A percentile compares a stretch with the other conserved stretches of the same genome.
phyloP scores from a whole-genome alignment of 129 eudicot genomes.

The Silybum marianum region DNA sequence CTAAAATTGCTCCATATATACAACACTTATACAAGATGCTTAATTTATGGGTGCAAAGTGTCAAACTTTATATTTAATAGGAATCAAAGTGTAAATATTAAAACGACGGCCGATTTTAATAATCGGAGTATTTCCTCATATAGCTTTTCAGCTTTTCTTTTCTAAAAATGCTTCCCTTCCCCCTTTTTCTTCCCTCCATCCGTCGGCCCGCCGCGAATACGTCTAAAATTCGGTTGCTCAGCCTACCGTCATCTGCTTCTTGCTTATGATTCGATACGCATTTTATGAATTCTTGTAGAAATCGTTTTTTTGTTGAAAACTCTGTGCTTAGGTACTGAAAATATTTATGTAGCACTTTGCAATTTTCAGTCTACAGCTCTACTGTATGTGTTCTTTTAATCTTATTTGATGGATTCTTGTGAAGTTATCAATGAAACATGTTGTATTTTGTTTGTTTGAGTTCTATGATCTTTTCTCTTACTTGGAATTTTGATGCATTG shows the following conservation, averaged over 20 bases:
- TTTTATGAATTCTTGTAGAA: not conserved
- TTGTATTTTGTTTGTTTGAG: not conserved
- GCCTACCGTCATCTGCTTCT: not conserved
- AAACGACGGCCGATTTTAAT: slow-evolving; percentile 17
- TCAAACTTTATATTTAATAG: not conserved
- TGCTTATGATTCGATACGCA: not conserved
- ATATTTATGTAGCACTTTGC: not conserved
- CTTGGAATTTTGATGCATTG: slow-evolving; percentile 20
- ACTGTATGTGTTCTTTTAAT: slow-evolving; percentile 5
- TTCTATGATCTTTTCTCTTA: slow-evolving; percentile 7
- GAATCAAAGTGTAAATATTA: not conserved
- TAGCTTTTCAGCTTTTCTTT: slow-evolving; percentile 12
- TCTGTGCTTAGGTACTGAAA: not conserved
- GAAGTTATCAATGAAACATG: not conserved
- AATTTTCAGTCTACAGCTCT: slow-evolving; percentile 24
- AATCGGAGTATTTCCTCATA: slow-evolving; percentile 21
- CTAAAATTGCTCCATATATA: too few relatives aligned
- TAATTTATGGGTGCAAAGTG: not conserved
- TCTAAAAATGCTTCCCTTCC: not conserved
- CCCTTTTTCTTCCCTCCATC: slow-evolving; percentile 28
- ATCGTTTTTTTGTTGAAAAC: not conserved
- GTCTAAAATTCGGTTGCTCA: slow-evolving; percentile 14
- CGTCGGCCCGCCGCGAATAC: slow-evolving; percentile 22
- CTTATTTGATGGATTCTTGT: not conserved
- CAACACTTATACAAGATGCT: not conserved